phyloP scores from a whole-genome alignment of 768 basidiomycete species.

The Amanita polypyramis region DNA sequence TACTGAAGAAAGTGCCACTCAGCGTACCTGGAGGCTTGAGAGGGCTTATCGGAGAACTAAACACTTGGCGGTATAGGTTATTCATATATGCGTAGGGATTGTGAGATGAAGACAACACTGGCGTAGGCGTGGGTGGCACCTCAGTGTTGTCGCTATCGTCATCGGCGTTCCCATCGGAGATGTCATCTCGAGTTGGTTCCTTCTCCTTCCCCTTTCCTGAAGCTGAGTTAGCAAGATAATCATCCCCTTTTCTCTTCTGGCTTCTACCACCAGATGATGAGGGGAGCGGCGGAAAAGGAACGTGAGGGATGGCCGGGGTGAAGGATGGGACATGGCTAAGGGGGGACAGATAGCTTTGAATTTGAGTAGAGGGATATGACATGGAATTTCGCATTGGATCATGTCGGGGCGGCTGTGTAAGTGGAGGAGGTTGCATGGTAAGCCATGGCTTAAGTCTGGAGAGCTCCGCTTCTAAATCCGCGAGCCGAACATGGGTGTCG shows the following conservation, averaged over 20 bases:
- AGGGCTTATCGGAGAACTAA: slow-evolving; percentile 12
- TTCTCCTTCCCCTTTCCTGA: slow-evolving; percentile 10
- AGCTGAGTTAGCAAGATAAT: neutral
- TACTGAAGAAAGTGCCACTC: neutral
- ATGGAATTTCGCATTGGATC: neutral
- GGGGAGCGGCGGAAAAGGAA: neutral
- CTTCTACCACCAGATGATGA: neutral
- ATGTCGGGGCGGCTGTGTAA: slow-evolving; percentile 10
- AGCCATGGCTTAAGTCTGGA: slow-evolving; percentile 56
- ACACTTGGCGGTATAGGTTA: neutral
- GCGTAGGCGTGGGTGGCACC: neutral
- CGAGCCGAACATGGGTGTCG: slow-evolving; percentile 44
- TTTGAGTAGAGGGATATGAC: slow-evolving; percentile 2
- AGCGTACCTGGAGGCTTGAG: neutral
- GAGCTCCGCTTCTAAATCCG: slow-evolving; percentile 53
- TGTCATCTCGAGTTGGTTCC: neutral
- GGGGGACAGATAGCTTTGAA: slow-evolving; percentile 3
- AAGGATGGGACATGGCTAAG: neutral
- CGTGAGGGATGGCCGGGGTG: neutral
- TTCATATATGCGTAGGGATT: slow-evolving; percentile 9
- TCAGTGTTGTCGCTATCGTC: slow-evolving; percentile 4
- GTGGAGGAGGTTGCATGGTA: slow-evolving; percentile 45
- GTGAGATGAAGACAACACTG: neutral
- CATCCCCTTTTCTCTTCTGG: slow-evolving; percentile 6
- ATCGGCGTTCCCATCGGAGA: slow-evolving; percentile 2